phyloP scores from a whole-genome alignment of 2,329 filamentous ascomycete species.

The Colletotrichum tropicale region DNA sequence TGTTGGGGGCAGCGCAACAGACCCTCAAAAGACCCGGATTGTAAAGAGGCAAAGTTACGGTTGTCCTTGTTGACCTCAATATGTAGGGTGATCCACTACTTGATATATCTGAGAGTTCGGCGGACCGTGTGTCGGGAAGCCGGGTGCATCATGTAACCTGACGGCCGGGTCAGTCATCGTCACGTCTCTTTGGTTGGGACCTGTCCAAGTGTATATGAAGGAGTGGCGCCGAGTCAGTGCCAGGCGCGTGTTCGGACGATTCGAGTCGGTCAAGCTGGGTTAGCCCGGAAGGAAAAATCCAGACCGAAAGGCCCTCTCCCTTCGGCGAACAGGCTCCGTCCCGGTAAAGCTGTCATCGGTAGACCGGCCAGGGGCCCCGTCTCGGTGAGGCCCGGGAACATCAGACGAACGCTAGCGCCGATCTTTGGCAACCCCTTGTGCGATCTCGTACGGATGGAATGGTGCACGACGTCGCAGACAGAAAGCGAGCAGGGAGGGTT shows the following conservation, averaged over 20 bases:
- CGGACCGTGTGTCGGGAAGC: background rate
- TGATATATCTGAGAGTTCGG: background rate
- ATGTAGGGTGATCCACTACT: background rate
- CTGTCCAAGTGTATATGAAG: background rate
- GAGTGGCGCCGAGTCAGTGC: background rate
- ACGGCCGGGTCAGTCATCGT: background rate
- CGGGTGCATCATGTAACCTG: slow-evolving; percentile 3
- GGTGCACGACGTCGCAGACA: slow-evolving; percentile 17
- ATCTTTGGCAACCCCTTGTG: slow-evolving; percentile 3
- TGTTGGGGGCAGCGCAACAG: background rate
- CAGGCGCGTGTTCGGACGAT: background rate
- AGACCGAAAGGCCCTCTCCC: background rate
- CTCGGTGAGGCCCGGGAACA: slow-evolving; percentile 5
- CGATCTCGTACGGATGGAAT: slow-evolving; percentile 1
- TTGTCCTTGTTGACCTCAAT: background rate
- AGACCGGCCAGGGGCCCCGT: slow-evolving; percentile 6
- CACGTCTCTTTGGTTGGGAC: background rate
- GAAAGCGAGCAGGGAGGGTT: background rate
- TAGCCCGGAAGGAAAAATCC: background rate
- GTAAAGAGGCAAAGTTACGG: background rate
- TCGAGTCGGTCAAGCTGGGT: background rate
- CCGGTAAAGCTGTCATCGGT: slow-evolving; percentile 11
- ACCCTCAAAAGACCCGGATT: background rate
- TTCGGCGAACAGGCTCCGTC: background rate
- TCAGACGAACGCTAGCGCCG: slow-evolving; percentile 19